phyloP scores from a whole-genome alignment of 768 basidiomycete species.

The Termitomyces sp. region DNA sequence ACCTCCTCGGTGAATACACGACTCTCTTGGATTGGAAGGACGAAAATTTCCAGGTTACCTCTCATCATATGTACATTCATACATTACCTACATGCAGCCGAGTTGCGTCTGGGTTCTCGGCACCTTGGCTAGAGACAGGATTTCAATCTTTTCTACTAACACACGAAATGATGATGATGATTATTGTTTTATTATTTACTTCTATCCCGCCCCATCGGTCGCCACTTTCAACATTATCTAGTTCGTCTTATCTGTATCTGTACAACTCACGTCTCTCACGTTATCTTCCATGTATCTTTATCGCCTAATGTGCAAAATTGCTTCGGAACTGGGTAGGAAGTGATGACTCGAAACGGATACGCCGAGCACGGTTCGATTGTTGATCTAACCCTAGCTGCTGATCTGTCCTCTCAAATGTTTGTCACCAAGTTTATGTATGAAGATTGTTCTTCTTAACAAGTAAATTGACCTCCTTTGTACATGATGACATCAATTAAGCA shows the following conservation, averaged over 20 bases:
- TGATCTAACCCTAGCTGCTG: not conserved
- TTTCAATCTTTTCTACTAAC: not conserved
- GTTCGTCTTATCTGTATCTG: not conserved
- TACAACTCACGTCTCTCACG: not conserved
- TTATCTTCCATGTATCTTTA: not conserved
- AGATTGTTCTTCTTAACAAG: not conserved
- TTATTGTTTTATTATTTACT: not conserved
- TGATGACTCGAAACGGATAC: not conserved
- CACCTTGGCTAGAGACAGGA: not conserved
- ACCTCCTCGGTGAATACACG: conserved; percentile 2
- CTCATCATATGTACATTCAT: not conserved
- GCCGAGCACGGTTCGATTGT: not conserved
- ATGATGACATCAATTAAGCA: not conserved
- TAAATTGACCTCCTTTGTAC: not conserved
- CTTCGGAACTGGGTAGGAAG: not conserved
- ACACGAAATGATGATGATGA: not conserved
- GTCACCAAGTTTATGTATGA: not conserved
- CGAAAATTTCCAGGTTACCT: not conserved
- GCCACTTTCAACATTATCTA: not conserved
- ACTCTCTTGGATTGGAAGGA: not conserved
- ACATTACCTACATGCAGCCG: not conserved
- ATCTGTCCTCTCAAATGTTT: not conserved
- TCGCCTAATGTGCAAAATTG: not conserved
- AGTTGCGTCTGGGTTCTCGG: not conserved
- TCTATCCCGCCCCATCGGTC: not conserved